These are phyloP conservation scores for Trichosanthes cucumerina DNA, from an alignment of 306 rosid genomes.

Conservation along the genomic window DNA sequence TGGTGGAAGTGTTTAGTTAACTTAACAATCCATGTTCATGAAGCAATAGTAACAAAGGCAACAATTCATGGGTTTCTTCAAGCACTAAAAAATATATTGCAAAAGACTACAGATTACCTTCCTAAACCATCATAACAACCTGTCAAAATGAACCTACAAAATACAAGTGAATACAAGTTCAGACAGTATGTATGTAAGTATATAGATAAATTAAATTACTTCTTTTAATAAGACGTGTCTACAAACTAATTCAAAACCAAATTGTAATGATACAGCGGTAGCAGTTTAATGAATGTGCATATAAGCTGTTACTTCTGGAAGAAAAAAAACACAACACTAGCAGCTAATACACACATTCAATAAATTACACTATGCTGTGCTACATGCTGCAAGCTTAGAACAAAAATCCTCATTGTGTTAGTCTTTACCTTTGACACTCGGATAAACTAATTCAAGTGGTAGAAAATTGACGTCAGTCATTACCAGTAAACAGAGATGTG, in stretches of 20 bases:
- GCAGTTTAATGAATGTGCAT: not conserved
- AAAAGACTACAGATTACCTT: constrained; percentile 39
- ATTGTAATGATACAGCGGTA: not conserved
- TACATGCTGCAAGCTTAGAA: not conserved
- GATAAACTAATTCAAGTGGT: not conserved
- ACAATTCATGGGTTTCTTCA: not conserved
- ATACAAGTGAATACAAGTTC: constrained; percentile 11
- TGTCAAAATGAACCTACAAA: constrained; percentile 83
- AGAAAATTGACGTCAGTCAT: not conserved
- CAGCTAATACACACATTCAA: not conserved
- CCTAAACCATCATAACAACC: constrained; percentile 83
- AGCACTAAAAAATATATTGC: not conserved
- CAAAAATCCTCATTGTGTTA: not conserved
- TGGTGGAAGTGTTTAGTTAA: not conserved
- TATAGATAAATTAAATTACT: not conserved
- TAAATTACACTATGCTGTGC: not conserved
- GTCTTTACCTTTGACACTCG: not conserved
- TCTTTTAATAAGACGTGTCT: not conserved
- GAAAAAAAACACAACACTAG: not conserved
- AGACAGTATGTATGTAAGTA: not conserved
- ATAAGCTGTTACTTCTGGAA: not conserved
- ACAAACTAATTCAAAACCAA: not conserved
- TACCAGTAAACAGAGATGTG: not conserved
- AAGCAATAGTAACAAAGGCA: constrained; percentile 1
- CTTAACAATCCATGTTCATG: not conserved